Conservation (phyloP, 106 monocot genomes). For the Dactylorhiza incarnata region DNA sequence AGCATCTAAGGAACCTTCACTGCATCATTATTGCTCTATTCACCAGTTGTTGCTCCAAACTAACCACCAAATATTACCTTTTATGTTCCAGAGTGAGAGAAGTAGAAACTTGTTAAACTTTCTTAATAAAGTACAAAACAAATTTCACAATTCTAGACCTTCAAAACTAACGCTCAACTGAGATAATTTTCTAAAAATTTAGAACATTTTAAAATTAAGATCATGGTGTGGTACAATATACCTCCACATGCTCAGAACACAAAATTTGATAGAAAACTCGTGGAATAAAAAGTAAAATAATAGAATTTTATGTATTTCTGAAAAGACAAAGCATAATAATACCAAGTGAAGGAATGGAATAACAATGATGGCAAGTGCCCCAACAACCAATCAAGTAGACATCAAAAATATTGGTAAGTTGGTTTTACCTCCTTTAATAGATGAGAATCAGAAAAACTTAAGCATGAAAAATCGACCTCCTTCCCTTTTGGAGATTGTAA, state of each 20-base stretch:
- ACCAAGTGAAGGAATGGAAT: not conserved
- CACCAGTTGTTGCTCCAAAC: not conserved
- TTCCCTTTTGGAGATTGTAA: constrained; percentile 7
- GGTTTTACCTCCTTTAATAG: constrained; percentile 36
- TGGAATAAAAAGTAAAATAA: not conserved
- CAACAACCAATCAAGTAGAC: not conserved
- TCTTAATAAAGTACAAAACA: not conserved
- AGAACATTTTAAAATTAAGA: not conserved
- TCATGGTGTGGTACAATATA: not conserved
- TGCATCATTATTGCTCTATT: not conserved
- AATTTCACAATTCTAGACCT: not conserved
- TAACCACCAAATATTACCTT: not conserved
- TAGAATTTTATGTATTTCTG: not conserved
- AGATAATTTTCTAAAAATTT: not conserved
- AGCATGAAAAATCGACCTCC: constrained; percentile 17
- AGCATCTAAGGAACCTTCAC: not conserved
- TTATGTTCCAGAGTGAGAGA: not conserved
- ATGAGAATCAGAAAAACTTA: constrained; percentile 22
- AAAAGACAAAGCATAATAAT: not conserved
- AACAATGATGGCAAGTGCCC: not conserved
- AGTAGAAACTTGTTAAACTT: not conserved
- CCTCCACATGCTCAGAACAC: not conserved
- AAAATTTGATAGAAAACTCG: not conserved
- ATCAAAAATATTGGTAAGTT: not conserved
- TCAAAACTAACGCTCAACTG: not conserved